A percentile compares a stretch with the other conserved stretches of the same genome.
Conservation (phyloP, 306 rosid genomes). For the Astragalus membranaceus region DNA sequence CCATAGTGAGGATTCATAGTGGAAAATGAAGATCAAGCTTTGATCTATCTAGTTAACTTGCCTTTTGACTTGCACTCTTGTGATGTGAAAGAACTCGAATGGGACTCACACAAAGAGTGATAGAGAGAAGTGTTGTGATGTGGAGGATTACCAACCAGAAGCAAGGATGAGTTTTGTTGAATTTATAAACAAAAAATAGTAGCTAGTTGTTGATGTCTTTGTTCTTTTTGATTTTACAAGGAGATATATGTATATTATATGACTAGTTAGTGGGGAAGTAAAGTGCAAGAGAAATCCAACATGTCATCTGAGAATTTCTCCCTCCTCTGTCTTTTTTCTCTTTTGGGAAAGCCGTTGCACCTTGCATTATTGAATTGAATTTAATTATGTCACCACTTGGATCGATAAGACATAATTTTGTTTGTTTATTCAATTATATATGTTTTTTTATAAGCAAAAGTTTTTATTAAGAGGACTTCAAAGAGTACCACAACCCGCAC, state of each 20-base stretch:
- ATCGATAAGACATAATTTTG: too few relatives aligned
- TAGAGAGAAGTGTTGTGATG: background rate
- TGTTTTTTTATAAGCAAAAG: too few relatives aligned
- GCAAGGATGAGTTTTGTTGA: conserved; percentile 7
- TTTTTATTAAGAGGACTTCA: too few relatives aligned
- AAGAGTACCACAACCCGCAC: too few relatives aligned
- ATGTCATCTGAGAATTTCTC: conserved; percentile 30
- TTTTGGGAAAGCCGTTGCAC: conserved; percentile 27
- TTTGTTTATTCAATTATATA: too few relatives aligned
- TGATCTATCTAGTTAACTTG: too few relatives aligned
- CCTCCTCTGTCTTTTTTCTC: conserved; percentile 11
- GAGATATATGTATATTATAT: background rate
- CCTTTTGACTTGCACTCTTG: too few relatives aligned
- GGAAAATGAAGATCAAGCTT: background rate
- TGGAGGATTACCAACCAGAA: background rate
- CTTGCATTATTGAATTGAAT: background rate
- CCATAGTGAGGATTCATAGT: conserved; percentile 29
- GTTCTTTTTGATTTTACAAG: background rate
- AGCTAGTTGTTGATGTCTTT: background rate
- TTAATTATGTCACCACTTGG: too few relatives aligned
- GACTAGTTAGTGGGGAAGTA: conserved; percentile 11
- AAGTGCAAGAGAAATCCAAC: background rate
- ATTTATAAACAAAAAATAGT: background rate
- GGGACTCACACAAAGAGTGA: too few relatives aligned
- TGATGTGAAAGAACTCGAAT: background rate